These are phyloP conservation scores for Kwoniella bestiolae DNA, from an alignment of 768 basidiomycete genomes.

Conservation along the genomic window DNA sequence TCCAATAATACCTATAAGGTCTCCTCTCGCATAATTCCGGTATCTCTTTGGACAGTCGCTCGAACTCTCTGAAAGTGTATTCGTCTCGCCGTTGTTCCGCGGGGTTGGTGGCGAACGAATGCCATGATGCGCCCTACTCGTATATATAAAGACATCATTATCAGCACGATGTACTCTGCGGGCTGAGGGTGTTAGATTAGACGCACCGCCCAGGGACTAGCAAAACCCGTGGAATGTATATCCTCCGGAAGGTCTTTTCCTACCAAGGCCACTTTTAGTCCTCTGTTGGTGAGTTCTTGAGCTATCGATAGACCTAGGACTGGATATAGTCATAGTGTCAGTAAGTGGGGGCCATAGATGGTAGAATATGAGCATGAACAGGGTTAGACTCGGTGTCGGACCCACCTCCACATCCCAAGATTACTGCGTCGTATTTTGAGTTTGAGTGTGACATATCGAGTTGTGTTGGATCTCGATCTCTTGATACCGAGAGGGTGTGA, in stretches of 20 bases:
- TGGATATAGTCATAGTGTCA: conserved; percentile 11
- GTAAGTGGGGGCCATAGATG: too few species aligned
- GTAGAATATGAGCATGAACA: too few species aligned
- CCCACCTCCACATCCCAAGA: conserved; percentile 23
- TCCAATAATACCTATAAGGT: conserved; percentile 44
- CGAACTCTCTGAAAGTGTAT: conserved; percentile 41
- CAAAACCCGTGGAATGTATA: conserved; percentile 47
- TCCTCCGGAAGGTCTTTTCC: conserved; percentile 58
- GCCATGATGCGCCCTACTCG: conserved; percentile 55
- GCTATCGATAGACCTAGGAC: conserved; percentile 57
- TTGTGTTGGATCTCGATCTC: background rate
- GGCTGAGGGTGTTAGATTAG: background rate
- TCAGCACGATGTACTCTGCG: background rate
- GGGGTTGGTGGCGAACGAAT: conserved; percentile 46
- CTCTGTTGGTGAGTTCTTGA: conserved; percentile 41
- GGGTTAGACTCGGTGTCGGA: background rate
- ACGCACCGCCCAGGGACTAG: conserved; percentile 58
- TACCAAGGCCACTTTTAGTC: conserved; percentile 47
- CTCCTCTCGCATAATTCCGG: conserved; percentile 43
- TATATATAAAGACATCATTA: background rate
- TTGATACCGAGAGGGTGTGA: background rate
- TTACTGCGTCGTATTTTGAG: conserved; percentile 20
- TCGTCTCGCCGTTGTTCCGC: conserved; percentile 32
- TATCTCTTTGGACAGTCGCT: conserved; percentile 36
- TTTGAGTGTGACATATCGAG: too few species aligned